A percentile compares a stretch with the other conserved stretches of the same genome.
These are phyloP conservation scores for Colletotrichum liaoningense DNA, from an alignment of 2,329 filamentous ascomycete genomes.

Conservation along the genomic window DNA sequence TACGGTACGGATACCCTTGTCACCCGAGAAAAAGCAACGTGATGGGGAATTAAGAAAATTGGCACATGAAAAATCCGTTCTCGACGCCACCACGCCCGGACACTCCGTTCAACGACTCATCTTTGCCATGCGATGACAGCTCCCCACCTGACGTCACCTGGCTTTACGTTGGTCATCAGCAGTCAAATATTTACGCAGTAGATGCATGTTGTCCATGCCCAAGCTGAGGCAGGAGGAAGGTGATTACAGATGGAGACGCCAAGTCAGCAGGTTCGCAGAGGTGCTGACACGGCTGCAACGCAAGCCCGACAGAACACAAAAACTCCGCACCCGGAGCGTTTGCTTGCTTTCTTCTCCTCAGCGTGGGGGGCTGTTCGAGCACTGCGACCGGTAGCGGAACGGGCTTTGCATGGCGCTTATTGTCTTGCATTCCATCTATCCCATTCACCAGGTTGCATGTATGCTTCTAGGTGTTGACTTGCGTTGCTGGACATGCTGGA, in stretches of 20 bases:
- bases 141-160: conserved; percentile 20
- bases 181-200: background rate
- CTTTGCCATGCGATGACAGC: background rate
- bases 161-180: background rate
- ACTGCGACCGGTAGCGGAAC: background rate
- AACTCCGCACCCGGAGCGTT: background rate
- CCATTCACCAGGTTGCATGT: background rate
- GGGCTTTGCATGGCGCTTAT: background rate
- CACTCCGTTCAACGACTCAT: conserved; percentile 23
- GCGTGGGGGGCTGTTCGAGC: background rate
- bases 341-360: background rate
- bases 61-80: background rate
- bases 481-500: background rate
- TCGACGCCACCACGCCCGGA: conserved; percentile 11
- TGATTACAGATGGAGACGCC: background rate
- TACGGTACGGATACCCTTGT: background rate
- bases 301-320: background rate
- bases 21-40: background rate
- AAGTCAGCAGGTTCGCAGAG: background rate
- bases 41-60: background rate
- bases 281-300: background rate
- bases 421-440: background rate
- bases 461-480: background rate
- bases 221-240: background rate
- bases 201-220: background rate